Conservation (phyloP, 2,329 filamentous ascomycete genomes). For the Colletotrichum brevisporum region DNA sequence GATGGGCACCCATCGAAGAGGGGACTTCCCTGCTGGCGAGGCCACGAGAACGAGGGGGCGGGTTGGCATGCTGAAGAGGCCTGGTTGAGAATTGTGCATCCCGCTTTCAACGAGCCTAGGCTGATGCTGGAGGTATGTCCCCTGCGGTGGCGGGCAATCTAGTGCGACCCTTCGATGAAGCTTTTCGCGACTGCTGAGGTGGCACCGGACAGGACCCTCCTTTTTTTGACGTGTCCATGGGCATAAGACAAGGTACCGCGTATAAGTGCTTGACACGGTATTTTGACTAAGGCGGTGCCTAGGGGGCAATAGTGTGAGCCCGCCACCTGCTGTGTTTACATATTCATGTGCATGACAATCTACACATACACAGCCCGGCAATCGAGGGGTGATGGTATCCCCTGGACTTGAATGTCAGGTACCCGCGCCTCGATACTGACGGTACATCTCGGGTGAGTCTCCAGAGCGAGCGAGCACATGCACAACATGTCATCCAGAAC, state of each 20-base stretch:
- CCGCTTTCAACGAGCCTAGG: background rate
- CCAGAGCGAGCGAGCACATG: background rate
- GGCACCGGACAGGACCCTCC: background rate
- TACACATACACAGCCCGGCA: background rate
- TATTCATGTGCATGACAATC: background rate
- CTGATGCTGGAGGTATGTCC: background rate
- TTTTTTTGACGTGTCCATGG: slow-evolving; percentile 10
- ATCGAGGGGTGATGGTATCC: background rate
- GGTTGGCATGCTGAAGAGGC: slow-evolving; percentile 4
- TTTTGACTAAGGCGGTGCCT: no score
- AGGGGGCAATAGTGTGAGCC: background rate
- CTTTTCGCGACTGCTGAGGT: slow-evolving; percentile 6
- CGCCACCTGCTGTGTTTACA: slow-evolving; percentile 1
- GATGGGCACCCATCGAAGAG: slow-evolving; percentile 12
- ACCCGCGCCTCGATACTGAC: no score
- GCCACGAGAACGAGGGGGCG: background rate
- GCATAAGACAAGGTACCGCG: no score
- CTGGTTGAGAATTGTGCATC: background rate
- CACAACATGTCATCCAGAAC: slow-evolving; percentile 2
- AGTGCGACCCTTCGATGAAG: background rate
- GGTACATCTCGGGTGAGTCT: no score
- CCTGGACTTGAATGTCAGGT: no score
- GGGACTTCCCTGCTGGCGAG: background rate
- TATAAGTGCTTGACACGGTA: background rate
- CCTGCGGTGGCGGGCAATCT: background rate